Evolutionary conservation across 164 flowering plant genomes (phyloP).

Genomic region (Protea cynaroides): DNA sequence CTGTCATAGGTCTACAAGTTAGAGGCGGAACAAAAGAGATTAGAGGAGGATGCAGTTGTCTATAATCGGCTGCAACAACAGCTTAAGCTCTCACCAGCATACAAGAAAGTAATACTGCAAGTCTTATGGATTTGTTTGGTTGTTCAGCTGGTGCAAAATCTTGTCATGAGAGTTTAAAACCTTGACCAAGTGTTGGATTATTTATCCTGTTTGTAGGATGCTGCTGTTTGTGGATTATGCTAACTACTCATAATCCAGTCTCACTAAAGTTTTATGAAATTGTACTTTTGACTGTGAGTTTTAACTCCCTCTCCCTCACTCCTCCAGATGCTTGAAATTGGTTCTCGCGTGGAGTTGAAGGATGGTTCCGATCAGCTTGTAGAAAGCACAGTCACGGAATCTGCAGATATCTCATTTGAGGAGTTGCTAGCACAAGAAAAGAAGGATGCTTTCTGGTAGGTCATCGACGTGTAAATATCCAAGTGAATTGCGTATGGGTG

Average conservation of each 20-base stretch:
- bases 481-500: too few relatives aligned
- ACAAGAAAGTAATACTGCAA: constrained; percentile 53
- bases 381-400: constrained; percentile 38
- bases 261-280: not conserved
- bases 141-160: not conserved
- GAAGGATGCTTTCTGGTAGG: constrained; percentile 79
- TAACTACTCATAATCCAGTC: not conserved
- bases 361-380: constrained; percentile 32
- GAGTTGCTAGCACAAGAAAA: constrained; percentile 79
- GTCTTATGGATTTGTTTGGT: not conserved
- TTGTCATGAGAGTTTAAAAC: not conserved
- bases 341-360: constrained; percentile 33
- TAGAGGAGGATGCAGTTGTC: constrained; percentile 77
- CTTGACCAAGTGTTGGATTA: too few relatives aligned
- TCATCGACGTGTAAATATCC: not conserved
- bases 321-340: too few relatives aligned
- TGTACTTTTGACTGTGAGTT: not conserved
- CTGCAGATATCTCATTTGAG: constrained; percentile 68
- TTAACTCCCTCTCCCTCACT: constrained; percentile 3
- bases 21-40: constrained; percentile 74
- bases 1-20: constrained; percentile 58
- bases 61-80: constrained; percentile 83
- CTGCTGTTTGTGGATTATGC: not conserved
- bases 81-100: constrained; percentile 83
- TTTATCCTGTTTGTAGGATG: not conserved